A percentile compares a stretch with the other conserved stretches of the same genome.
Conservation (phyloP, 768 basidiomycete genomes). For the Dioszegia aurantiaca region DNA sequence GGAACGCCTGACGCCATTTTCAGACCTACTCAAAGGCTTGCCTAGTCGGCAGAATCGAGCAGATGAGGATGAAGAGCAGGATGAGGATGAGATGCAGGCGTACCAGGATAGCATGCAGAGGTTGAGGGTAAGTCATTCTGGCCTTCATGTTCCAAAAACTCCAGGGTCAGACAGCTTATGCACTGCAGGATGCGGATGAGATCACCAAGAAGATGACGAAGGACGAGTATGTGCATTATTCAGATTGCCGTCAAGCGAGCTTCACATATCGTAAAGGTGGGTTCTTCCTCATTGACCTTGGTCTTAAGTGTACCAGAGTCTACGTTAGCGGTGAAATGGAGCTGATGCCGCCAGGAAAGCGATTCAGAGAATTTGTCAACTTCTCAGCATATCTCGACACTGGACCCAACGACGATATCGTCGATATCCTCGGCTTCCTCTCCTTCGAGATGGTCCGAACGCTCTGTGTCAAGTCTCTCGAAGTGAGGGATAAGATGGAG, state of each 20-base stretch:
- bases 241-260: conserved; percentile 91
- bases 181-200: conserved; percentile 79
- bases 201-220: conserved; percentile 92
- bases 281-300: background rate
- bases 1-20: conserved; percentile 89
- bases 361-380: conserved; percentile 91
- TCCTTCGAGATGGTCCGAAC: conserved; percentile 96
- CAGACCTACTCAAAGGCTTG: conserved; percentile 65
- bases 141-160: too few species aligned
- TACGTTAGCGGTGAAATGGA: background rate
- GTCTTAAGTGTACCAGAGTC: too few species aligned
- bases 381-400: conserved; percentile 80
- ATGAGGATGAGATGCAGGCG: conserved; percentile 92
- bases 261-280: conserved; percentile 95
- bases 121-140: conserved; percentile 60
- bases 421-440: conserved; percentile 95
- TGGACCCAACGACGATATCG: conserved; percentile 86
- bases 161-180: too few species aligned
- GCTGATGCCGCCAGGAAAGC: conserved; percentile 63
- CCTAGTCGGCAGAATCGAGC: conserved; percentile 24
- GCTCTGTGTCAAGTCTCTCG: conserved; percentile 80
- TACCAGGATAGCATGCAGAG: conserved; percentile 90
- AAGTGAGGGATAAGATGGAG: conserved; percentile 56
- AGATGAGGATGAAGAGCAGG: conserved; percentile 68
- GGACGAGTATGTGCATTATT: conserved; percentile 95